Evolutionary conservation across 441 rosid genomes (phyloP).

Genomic region (Gossypium trilobum): DNA sequence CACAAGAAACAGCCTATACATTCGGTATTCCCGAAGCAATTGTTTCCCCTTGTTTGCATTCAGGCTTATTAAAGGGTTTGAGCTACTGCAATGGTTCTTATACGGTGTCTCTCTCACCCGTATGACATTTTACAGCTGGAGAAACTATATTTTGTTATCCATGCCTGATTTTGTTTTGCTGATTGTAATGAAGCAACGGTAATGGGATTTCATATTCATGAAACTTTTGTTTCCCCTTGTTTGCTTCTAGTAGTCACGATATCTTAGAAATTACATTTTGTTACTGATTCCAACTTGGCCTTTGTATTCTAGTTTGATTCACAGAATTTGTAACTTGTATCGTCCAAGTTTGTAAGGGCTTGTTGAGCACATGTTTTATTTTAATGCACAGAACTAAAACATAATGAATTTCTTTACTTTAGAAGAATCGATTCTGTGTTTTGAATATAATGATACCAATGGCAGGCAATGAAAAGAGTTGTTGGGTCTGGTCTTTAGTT

Average conservation of each 20-base stretch:
- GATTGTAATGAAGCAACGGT: constrained; percentile 13
- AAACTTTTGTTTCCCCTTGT: constrained; percentile 39
- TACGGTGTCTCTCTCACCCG: constrained; percentile 45
- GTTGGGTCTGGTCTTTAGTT: not conserved
- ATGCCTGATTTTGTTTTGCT: not conserved
- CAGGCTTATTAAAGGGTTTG: constrained; percentile 59
- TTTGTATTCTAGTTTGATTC: too few species aligned
- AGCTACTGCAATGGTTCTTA: constrained; percentile 49
- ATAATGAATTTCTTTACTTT: too few species aligned
- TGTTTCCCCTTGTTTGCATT: constrained; percentile 38
- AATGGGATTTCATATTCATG: constrained; percentile 34
- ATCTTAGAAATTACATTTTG: too few species aligned
- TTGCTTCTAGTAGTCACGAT: constrained; percentile 5
- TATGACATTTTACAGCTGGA: constrained; percentile 21
- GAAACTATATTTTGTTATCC: not conserved
- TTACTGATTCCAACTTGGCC: too few species aligned
- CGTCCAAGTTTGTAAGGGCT: too few species aligned
- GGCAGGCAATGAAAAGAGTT: not conserved
- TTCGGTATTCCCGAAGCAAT: constrained; percentile 42
- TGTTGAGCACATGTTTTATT: too few species aligned
- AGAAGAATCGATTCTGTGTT: not conserved
- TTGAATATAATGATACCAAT: not conserved
- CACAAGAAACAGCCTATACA: constrained; percentile 22
- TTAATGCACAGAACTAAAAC: too few species aligned
- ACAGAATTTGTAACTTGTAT: too few species aligned